Percentiles rank a stretch among this genome's conserved stretches.
Evolutionary conservation across 176 grass and related monocot genomes (phyloP).

Genomic region (Bolboschoenus planiculmis): DNA sequence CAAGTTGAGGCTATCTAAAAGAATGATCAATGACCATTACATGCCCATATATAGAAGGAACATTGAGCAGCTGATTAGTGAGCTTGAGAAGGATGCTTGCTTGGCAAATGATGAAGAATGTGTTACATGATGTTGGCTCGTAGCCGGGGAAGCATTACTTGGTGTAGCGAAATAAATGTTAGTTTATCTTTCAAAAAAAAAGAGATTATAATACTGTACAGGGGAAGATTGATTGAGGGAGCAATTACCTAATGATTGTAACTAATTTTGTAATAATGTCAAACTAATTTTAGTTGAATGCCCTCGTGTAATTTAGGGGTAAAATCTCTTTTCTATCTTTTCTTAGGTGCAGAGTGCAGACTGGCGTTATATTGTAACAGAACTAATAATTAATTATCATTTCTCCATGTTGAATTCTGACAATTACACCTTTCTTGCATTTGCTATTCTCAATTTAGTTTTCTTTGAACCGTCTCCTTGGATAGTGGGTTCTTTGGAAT

Average conservation of each 20-base stretch:
- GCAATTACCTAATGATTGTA: background rate
- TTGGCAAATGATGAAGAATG: background rate
- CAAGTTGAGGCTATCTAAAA: conserved; percentile 80
- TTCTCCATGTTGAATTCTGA: background rate
- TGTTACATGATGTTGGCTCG: background rate
- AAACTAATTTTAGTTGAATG: background rate
- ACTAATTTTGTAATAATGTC: background rate
- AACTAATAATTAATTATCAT: background rate
- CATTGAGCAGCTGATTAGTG: conserved; percentile 56
- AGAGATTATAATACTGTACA: conserved; percentile 1
- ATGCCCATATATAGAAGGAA: conserved; percentile 94
- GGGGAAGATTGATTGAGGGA: background rate
- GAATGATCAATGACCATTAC: conserved; percentile 96
- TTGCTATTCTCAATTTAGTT: background rate
- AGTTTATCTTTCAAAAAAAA: background rate
- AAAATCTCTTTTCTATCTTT: background rate
- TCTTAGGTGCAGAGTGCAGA: background rate
- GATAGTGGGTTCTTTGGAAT: background rate
- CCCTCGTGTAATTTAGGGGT: background rate
- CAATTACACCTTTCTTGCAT: too few relatives aligned
- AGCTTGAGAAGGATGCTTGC: conserved; percentile 12
- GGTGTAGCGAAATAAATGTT: background rate
- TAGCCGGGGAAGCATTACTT: background rate
- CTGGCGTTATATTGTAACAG: background rate
- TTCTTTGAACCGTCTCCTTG: background rate